phyloP scores from a whole-genome alignment of 768 basidiomycete genomes.

The Termitomyces titanicus region DNA sequence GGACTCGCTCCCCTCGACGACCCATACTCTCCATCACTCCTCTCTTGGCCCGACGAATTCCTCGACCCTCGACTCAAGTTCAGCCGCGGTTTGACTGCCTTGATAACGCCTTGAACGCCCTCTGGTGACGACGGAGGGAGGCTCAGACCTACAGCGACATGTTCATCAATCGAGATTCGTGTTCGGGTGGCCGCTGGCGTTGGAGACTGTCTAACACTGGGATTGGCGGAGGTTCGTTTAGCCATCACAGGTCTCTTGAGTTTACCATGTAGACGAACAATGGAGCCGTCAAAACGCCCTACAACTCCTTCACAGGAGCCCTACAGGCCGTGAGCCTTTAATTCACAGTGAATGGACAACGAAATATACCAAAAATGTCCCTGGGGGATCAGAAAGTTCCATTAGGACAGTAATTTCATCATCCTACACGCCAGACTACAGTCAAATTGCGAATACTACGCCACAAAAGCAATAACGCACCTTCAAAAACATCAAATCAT shows the following conservation, averaged over 20 bases:
- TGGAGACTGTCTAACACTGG: conserved; percentile 18
- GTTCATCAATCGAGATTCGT: conserved; percentile 13
- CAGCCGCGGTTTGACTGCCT: neutral
- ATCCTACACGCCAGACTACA: conserved; percentile 39
- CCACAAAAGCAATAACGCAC: conserved; percentile 32
- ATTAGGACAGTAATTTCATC: conserved; percentile 79
- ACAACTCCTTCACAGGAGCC: conserved; percentile 89
- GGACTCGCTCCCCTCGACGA: neutral
- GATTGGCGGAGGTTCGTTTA: conserved; percentile 49
- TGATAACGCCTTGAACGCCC: neutral
- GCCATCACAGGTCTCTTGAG: conserved; percentile 81
- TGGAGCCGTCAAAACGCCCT: conserved; percentile 59
- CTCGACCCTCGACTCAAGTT: conserved; percentile 1
- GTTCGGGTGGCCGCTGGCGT: conserved; percentile 3
- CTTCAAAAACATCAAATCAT: conserved; percentile 87
- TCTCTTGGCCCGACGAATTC: neutral
- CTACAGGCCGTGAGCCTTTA: conserved; percentile 32
- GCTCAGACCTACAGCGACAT: neutral
- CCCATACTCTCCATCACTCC: conserved; percentile 1
- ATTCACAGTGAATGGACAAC: neutral
- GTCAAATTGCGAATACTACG: neutral
- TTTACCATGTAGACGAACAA: conserved; percentile 69
- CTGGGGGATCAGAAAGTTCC: conserved; percentile 55
- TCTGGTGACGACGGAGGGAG: neutral
- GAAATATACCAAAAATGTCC: conserved; percentile 57